A percentile compares a stretch with the other conserved stretches of the same genome.
These are phyloP conservation scores for Alnus rubra DNA, from an alignment of 306 rosid species.

Conservation along the genomic window DNA sequence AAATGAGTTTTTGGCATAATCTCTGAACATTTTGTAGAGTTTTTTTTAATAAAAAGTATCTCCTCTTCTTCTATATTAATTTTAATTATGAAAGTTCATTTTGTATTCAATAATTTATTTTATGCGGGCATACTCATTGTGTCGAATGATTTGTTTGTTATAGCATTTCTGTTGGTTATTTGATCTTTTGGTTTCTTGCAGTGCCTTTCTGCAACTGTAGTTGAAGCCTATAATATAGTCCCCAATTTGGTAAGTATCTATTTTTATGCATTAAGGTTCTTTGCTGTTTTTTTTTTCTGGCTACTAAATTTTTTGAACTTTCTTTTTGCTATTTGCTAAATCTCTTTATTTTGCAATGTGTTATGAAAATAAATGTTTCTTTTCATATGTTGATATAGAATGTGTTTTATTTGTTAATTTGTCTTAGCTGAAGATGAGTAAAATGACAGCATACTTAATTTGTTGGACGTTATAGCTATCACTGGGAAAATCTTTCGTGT, in stretches of 20 bases:
- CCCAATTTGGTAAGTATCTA: conserved; percentile 69
- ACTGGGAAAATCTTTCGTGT: no score
- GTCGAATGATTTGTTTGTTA: conserved; percentile 14
- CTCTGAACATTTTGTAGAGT: background rate
- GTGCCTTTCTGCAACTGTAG: conserved; percentile 62
- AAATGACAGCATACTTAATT: no score
- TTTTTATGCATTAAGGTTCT: conserved; percentile 20
- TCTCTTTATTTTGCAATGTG: background rate
- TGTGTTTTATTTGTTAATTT: background rate
- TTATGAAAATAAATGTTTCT: background rate
- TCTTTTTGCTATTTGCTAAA: background rate
- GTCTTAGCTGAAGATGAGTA: no score
- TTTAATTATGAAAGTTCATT: background rate
- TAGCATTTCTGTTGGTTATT: conserved; percentile 8
- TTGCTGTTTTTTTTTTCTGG: conserved; percentile 5
- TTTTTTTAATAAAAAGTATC: background rate
- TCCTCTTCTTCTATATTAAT: background rate
- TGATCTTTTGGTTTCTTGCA: conserved; percentile 23
- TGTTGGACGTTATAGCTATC: no score
- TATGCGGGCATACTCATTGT: background rate
- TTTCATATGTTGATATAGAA: background rate
- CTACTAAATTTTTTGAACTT: no score
- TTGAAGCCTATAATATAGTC: conserved; percentile 80
- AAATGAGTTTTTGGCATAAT: background rate
- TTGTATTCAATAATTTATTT: background rate